Conservation (phyloP, 306 rosid genomes). For the Corylus avellana region DNA sequence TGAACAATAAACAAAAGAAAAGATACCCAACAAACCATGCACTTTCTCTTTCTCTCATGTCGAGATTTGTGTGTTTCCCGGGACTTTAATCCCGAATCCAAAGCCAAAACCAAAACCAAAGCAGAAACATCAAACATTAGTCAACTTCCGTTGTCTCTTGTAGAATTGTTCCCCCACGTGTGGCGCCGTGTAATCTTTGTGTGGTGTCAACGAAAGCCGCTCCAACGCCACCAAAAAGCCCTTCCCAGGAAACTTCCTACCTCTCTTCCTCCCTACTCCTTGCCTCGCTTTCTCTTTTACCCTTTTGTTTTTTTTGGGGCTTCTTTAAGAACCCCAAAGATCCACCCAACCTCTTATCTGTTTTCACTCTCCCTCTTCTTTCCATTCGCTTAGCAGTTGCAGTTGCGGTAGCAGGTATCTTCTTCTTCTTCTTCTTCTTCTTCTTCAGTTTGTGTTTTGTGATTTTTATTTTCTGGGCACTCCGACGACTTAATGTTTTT, state of each 20-base stretch:
- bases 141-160: background rate
- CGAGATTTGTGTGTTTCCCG: slow-evolving; percentile 26
- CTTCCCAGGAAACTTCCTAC: slow-evolving; percentile 69
- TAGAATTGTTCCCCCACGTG: slow-evolving; percentile 28
- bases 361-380: slow-evolving; percentile 12
- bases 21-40: slow-evolving; percentile 1
- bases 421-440: slow-evolving; percentile 17
- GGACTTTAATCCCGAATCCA: slow-evolving; percentile 67
- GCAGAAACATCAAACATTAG: background rate
- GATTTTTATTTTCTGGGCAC: background rate
- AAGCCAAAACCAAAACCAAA: slow-evolving; percentile 27
- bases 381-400: slow-evolving; percentile 18
- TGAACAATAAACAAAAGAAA: background rate
- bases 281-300: slow-evolving; percentile 31
- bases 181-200: background rate
- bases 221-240: slow-evolving; percentile 49
- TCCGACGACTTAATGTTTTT: background rate
- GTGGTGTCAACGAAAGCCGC: slow-evolving; percentile 27
- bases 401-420: slow-evolving; percentile 44
- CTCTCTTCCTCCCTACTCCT: slow-evolving; percentile 40
- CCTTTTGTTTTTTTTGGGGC: slow-evolving; percentile 12
- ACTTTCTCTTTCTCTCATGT: slow-evolving; percentile 68
- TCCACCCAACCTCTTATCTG: slow-evolving; percentile 24
- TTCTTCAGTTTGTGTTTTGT: background rate
- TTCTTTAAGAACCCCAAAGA: slow-evolving; percentile 26